Percentiles rank a stretch among this genome's conserved stretches.
Evolutionary conservation across 441 rosid genomes (phyloP).

Genomic region (Populus tomentosa): DNA sequence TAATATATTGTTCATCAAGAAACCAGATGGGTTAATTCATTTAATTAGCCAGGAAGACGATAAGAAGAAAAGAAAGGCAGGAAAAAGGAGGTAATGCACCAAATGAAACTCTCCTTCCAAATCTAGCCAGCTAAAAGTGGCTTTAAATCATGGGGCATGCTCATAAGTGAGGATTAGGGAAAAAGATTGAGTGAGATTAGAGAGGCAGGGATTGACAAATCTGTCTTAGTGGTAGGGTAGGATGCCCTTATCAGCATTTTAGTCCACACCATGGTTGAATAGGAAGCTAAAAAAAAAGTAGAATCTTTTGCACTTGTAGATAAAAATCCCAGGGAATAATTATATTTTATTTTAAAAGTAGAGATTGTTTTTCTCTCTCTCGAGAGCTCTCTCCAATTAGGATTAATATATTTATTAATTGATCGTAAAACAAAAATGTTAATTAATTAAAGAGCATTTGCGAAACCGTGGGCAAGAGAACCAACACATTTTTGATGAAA

Average conservation of each 20-base stretch:
- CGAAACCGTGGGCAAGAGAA: neutral
- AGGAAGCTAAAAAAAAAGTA: neutral
- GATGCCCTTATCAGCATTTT: constrained; percentile 27
- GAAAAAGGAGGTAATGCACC: neutral
- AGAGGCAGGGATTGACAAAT: constrained; percentile 12
- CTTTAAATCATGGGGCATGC: constrained; percentile 46
- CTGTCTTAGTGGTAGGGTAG: constrained; percentile 35
- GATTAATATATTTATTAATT: too few species aligned
- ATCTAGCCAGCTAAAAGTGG: constrained; percentile 26
- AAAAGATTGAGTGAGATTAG: constrained; percentile 13
- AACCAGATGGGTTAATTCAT: neutral
- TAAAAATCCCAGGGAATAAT: neutral
- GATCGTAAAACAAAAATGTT: too few species aligned
- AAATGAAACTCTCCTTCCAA: constrained; percentile 17
- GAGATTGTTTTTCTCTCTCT: too few species aligned
- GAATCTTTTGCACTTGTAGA: neutral
- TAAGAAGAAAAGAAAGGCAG: neutral
- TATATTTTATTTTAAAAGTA: too few species aligned
- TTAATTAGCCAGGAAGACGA: neutral
- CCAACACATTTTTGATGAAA: neutral
- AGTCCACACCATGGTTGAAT: neutral
- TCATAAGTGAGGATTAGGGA: constrained; percentile 41
- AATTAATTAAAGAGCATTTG: neutral
- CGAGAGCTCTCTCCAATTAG: neutral
- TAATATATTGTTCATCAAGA: neutral